Base-by-base conservation (phyloP, 805 yeast genomes). In the Spathaspora gorwiae region DNA sequence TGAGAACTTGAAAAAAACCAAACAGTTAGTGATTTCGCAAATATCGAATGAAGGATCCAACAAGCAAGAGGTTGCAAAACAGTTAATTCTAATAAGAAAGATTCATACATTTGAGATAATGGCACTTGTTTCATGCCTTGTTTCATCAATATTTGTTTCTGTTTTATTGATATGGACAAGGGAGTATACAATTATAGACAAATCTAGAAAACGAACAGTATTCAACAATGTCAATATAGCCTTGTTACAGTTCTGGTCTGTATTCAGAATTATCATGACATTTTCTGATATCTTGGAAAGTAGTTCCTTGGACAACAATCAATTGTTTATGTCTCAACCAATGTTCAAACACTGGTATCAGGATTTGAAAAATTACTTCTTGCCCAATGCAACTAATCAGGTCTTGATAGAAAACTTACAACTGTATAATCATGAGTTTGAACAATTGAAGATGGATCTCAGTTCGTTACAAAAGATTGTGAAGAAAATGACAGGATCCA, bases 171-270 rank as follows among this genome's bases (percentile, higher is more conserved):
- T 60, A n/a, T 50, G 62, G 35, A 55, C 71, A 3, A 53, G 65
- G 34, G 52, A 49, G 15, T 53, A 56, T 42, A 51, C 61, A 2
- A 52, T 58, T 4, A 58, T 62, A 5, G 69, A 62, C 24, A 61
- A 55, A 8, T 43, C 59, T 10, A 38, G 66, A 36, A 52, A 49
- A 39, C 47, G 54, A 11, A 46, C 61, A 10, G 62, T 69, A 6
- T 67, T 71, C 40, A 64, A 61, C 26, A 65, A 69, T 47, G 55
- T 70, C 38, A 70, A 70, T 46, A 60, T 71, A 40, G 55, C 56
- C 2, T 47, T 71, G 8, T 69, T 67, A 45, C 55, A 60, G n/a
- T 51, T 61, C 13, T 41, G 45, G 45, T 40, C 46, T 13, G 15
- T 47, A 2, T 47, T 47, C 15, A 42, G 50, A 39, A 39, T 42